Evolutionary conservation across 768 basidiomycete species (phyloP).

Genomic region (Fibroporia radiculosa): DNA sequence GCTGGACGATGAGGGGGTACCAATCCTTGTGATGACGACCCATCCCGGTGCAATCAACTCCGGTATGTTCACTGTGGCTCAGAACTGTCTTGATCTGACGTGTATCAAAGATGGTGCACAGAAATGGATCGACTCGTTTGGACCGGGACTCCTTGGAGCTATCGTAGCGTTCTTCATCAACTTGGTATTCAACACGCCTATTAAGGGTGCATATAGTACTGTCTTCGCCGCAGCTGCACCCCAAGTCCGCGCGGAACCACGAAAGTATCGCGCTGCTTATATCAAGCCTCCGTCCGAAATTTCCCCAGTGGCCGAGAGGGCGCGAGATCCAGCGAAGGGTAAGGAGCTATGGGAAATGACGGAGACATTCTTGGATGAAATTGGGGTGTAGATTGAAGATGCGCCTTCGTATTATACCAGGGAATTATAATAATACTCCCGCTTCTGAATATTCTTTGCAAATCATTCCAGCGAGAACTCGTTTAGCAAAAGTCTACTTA

Average conservation of each 20-base stretch:
- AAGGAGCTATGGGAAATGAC: conserved; percentile 18
- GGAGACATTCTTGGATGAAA: conserved; percentile 11
- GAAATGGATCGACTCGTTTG: conserved; percentile 9
- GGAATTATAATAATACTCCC: too few relatives aligned
- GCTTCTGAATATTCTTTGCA: too few relatives aligned
- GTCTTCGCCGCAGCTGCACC: conserved; percentile 19
- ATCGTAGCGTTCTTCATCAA: conserved; percentile 5
- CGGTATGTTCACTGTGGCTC: not conserved
- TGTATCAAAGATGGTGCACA: conserved; percentile 9
- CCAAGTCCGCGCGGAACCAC: conserved; percentile 5
- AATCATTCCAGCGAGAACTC: too few relatives aligned
- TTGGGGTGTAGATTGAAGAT: conserved; percentile 7
- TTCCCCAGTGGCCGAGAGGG: not conserved
- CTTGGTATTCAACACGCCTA: conserved; percentile 8
- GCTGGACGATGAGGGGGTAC: conserved; percentile 19
- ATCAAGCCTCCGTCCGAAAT: conserved; percentile 8
- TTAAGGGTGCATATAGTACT: conserved; percentile 13
- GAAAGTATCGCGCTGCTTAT: conserved; percentile 11
- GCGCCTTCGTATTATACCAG: too few relatives aligned
- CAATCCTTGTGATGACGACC: conserved; percentile 27
- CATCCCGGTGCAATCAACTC: conserved; percentile 31
- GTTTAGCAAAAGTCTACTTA: too few relatives aligned
- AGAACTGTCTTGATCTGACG: not conserved
- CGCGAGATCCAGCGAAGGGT: conserved; percentile 3
- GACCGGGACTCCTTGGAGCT: conserved; percentile 3